Conservation (phyloP, 345 rosid species). For the Iberis pinnata region DNA sequence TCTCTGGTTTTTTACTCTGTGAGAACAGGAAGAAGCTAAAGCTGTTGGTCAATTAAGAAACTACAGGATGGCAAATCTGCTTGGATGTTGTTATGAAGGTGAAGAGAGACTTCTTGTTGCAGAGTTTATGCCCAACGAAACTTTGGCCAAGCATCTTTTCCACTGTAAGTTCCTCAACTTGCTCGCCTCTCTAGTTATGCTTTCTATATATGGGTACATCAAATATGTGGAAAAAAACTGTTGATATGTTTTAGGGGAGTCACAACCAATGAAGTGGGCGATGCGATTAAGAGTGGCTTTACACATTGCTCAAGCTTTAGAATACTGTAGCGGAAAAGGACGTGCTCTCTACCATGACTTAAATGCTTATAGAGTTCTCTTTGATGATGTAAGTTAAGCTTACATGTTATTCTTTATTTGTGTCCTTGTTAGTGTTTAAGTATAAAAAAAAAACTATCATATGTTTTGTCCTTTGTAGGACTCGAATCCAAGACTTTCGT, state of each 20-base stretch:
- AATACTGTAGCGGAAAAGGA: conserved; percentile 78
- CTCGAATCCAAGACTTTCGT: conserved; percentile 83
- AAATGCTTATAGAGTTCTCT: conserved; percentile 84
- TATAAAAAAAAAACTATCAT: background rate
- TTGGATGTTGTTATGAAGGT: conserved; percentile 82
- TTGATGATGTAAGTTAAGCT: conserved; percentile 58
- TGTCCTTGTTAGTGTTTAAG: background rate
- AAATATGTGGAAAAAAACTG: background rate
- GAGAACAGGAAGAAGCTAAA: conserved; percentile 71
- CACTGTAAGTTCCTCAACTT: conserved; percentile 55
- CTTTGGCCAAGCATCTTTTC: conserved; percentile 91
- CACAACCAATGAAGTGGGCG: conserved; percentile 94
- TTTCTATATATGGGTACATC: background rate
- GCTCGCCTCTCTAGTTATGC: background rate
- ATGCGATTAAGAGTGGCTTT: conserved; percentile 89
- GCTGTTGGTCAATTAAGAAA: conserved; percentile 81
- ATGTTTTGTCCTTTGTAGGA: conserved; percentile 39
- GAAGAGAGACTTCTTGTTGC: conserved; percentile 93
- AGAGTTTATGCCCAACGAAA: conserved; percentile 83
- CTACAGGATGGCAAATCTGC: conserved; percentile 69
- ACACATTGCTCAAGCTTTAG: conserved; percentile 90
- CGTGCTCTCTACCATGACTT: conserved; percentile 91
- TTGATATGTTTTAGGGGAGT: conserved; percentile 55
- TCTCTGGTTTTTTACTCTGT: background rate
- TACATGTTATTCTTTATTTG: background rate